phyloP scores from a whole-genome alignment of 2,329 filamentous ascomycete genomes.

The Pezicula neosporulosa region DNA sequence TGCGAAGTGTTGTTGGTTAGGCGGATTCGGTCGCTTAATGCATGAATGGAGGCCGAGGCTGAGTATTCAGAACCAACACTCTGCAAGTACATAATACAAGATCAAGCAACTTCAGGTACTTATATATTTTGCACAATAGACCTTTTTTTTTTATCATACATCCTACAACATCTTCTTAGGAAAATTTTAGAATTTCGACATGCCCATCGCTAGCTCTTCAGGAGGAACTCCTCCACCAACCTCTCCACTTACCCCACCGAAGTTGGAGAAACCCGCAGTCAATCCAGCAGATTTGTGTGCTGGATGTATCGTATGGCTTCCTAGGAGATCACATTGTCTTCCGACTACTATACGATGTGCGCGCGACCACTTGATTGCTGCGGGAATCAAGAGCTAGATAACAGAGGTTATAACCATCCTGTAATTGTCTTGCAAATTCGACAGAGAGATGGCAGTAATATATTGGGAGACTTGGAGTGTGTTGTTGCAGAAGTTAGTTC shows the following conservation, averaged over 20 bases:
- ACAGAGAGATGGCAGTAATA: background rate
- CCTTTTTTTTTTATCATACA: no score
- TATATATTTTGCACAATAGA: no score
- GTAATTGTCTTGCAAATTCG: constrained; percentile 5
- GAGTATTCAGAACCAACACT: background rate
- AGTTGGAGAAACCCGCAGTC: background rate
- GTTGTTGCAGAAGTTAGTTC: constrained; percentile 3
- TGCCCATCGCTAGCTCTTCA: no score
- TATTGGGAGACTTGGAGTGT: constrained; percentile 4
- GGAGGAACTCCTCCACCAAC: no score
- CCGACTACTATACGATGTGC: background rate
- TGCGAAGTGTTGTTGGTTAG: no score
- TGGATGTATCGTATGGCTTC: constrained; percentile 9
- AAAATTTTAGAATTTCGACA: no score
- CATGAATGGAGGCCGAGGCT: no score
- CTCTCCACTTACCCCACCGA: no score
- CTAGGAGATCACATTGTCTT: background rate
- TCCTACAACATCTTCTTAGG: no score
- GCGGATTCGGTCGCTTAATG: no score
- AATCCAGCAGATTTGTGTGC: constrained; percentile 4
- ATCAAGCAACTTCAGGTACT: no score
- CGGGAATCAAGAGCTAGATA: background rate
- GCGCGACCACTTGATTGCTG: constrained; percentile 1
- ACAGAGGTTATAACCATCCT: constrained; percentile 7
- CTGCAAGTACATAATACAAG: no score